Evolutionary conservation across 306 rosid species (phyloP).

Genomic region (Abrus precatorius): DNA sequence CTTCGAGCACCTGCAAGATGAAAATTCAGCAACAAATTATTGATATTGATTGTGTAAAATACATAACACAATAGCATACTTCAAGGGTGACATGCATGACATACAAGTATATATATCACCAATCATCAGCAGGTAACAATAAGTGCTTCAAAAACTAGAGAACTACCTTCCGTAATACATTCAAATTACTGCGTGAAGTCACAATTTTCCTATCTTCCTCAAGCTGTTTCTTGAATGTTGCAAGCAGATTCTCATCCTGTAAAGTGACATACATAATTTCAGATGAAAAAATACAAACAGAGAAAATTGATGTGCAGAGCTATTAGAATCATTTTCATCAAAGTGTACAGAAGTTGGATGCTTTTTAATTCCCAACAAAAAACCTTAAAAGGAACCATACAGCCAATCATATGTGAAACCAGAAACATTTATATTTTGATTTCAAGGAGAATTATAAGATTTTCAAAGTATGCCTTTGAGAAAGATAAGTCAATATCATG

Average conservation of each 20-base stretch:
- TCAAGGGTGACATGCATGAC: background rate
- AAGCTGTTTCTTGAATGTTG: slow-evolving; percentile 84
- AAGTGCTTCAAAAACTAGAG: slow-evolving; percentile 26
- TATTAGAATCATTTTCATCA: slow-evolving; percentile 13
- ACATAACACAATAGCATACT: background rate
- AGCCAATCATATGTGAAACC: slow-evolving; percentile 28
- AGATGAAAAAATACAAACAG: slow-evolving; percentile 26
- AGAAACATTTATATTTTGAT: slow-evolving; percentile 2
- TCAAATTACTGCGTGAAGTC: slow-evolving; percentile 85
- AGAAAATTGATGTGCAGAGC: slow-evolving; percentile 1
- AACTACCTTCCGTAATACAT: slow-evolving; percentile 79
- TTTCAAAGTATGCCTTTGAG: slow-evolving; percentile 20
- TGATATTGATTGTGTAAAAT: slow-evolving; percentile 37
- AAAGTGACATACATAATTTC: slow-evolving; percentile 45
- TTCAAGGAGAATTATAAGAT: slow-evolving; percentile 24
- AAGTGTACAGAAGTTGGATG: background rate
- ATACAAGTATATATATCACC: background rate
- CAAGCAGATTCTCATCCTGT: slow-evolving; percentile 85
- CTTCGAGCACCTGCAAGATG: slow-evolving; percentile 87
- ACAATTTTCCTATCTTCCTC: slow-evolving; percentile 92
- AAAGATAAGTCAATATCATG: slow-evolving; percentile 4
- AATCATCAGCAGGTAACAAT: slow-evolving; percentile 7
- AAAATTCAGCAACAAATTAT: slow-evolving; percentile 42
- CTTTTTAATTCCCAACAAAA: slow-evolving; percentile 13
- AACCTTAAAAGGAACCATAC: slow-evolving; percentile 11